These are phyloP conservation scores for Cubamyces lactineus DNA, from an alignment of 768 basidiomycete species.

Conservation along the genomic window DNA sequence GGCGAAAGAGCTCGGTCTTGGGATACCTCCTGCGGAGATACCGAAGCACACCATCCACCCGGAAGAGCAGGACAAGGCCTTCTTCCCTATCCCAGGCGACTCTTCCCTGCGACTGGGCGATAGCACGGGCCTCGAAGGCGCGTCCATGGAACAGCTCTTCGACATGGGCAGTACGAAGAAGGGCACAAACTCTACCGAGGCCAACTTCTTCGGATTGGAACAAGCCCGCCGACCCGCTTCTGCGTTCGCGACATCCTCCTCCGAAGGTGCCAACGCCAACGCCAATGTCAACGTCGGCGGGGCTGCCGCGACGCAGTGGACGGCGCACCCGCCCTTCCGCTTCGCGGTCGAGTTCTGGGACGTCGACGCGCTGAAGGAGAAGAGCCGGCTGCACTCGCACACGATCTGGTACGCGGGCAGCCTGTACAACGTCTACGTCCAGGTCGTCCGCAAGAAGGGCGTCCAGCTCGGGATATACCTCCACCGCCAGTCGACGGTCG, in stretches of 20 bases:
- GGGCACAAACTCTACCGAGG: constrained; percentile 42
- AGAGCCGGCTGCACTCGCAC: constrained; percentile 78
- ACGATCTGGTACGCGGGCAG: constrained; percentile 92
- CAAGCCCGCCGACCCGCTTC: constrained; percentile 46
- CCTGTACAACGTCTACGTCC: constrained; percentile 87
- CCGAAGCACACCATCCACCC: constrained; percentile 26
- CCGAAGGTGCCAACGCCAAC: neutral
- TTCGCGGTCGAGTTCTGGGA: constrained; percentile 94
- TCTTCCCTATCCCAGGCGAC: constrained; percentile 69
- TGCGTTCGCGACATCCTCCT: constrained; percentile 11
- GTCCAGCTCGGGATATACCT: constrained; percentile 86
- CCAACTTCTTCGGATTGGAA: constrained; percentile 67
- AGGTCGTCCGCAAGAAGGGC: constrained; percentile 82
- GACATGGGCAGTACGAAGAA: constrained; percentile 32
- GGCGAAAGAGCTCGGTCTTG: constrained; percentile 71
- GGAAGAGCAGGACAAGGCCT: constrained; percentile 31
- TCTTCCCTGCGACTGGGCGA: constrained; percentile 79
- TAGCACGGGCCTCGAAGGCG: constrained; percentile 51
- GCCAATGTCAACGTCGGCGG: constrained; percentile 40
- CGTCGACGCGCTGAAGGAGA: constrained; percentile 79
- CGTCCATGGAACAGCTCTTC: constrained; percentile 75
- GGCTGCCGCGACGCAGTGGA: constrained; percentile 59
- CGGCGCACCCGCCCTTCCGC: constrained; percentile 77
- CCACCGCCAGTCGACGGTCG: constrained; percentile 81
- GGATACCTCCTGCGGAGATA: constrained; percentile 58